Base-by-base conservation (phyloP, 495 filamentous ascomycete genomes). In the Oleoguttula mirabilis region DNA sequence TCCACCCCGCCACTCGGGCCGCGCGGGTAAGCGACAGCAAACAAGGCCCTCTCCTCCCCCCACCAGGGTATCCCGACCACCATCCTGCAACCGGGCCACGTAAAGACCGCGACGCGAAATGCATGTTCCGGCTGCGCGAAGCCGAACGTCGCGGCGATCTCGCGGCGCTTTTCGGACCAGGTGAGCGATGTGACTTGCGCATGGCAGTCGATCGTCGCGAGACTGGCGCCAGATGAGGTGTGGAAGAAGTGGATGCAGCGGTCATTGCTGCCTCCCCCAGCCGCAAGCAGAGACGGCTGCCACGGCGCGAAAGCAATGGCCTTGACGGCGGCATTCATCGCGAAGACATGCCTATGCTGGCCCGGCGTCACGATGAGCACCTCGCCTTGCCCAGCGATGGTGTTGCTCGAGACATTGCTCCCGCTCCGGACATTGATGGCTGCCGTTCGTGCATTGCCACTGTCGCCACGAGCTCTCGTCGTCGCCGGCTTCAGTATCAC, bases 221-320 rank as follows among this genome's bases (percentile, higher is more conserved):
- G 72, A 47, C 79, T 80, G 8, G 84, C 78, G 2, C 92, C 90
- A 2, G 86, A 87, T 12, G 71, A 71, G 3, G 84, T 80, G 60
- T 98, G 88, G 63, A 76, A 94, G 64, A 98, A 96, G 63, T 95
- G 90, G 37, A 98, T 94, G 54, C 82, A 80, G 47, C 86, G 83
- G 60, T 96, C 88, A 55, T 94, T 94, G 36, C 80, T 82, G 15
- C 90, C 90, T 21, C 90, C 90, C 1, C 90, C 90, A 6, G 88
- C 93, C 21, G 90, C 90, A 35, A 98, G 65, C 1, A 98, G 67
- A 14, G 82, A 81, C 22, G 79, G 73, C 42, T 87, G 84, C 88
- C 88, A 96, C 4, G 90, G 90, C 32, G 90, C 94, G 63, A 96
- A 96, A 8, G 90, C 90, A 47, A 96, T 88, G 17, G 90, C 90